Evolutionary conservation across 176 grass and related monocot species (phyloP), one percentile per base, ranked within the genome.

Genomic region (Oryza meridionalis): DNA sequence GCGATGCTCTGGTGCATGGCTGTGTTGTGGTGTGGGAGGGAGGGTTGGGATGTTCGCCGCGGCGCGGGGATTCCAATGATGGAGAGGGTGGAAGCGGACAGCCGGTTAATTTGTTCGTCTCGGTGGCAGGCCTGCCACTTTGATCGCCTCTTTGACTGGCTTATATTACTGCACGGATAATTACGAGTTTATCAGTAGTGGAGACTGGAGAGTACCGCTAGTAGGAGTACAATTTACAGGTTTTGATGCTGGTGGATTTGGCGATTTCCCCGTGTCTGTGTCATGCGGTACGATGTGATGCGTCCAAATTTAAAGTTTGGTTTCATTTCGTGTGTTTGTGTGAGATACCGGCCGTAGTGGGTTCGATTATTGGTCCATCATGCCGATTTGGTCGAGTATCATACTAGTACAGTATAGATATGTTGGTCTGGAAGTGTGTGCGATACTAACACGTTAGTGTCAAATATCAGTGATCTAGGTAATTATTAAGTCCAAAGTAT

Each of bases 1-100:
- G 29, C 29, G 29, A 31, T 31, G 29, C 29, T 2, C 29, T 35
- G 24, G 2, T 4, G 49, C 63, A 78, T 62, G 33, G 11, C 72
- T 80, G 70, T 6, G 9, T 3, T 49, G 31, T n/a, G 2, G 73
- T 63, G 27, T 42, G 69, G 50, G 0, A 9, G 33, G 33, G 33
- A 35, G 33, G 76, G 37, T 81, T 5, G 88, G 82, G 88, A 64
- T 77, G 77, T 12, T 77, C 82, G 88, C 88, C 88, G 77, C 77
- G 33, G 33, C 87, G 71, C 88, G 88, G 83, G 17, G 13, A 65
- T 77, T 75, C 72, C 72, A 65, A 85, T 71, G 82, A 81, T 81
- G 38, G 59, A 35, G 2, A 3, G 10, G 10, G 16, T 17, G 51
- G 51, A 35, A 24, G 0, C 17, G 5, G 53, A 21, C 16, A 3